Percentiles rank a stretch among this genome's conserved stretches.
These are phyloP conservation scores for Gossypium trilobum DNA, from an alignment of 441 rosid genomes.

Conservation along the genomic window DNA sequence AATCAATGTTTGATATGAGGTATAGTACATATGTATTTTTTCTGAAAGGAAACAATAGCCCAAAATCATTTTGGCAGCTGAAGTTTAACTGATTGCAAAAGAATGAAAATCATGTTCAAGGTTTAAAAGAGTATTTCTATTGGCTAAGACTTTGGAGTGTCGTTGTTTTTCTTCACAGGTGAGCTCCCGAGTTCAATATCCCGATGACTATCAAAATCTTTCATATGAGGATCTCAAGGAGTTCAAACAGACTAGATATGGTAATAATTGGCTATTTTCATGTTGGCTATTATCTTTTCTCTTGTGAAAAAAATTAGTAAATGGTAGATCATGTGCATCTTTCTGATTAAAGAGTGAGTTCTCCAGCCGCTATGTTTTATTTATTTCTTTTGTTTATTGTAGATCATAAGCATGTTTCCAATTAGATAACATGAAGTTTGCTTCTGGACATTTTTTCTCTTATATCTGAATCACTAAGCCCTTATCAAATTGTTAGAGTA, in stretches of 20 bases:
- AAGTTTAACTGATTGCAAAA: constrained; percentile 4
- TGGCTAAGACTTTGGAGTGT: constrained; percentile 18
- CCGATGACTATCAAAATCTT: constrained; percentile 78
- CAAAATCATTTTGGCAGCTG: not conserved
- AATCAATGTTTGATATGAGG: not conserved
- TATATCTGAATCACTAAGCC: not conserved
- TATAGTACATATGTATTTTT: not conserved
- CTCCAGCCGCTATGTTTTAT: not conserved
- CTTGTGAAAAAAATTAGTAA: not conserved
- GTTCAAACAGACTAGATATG: constrained; percentile 95
- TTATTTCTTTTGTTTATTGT: not conserved
- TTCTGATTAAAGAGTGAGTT: not conserved
- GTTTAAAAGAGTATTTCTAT: not conserved
- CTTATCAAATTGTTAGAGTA: not conserved
- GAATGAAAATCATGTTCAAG: constrained; percentile 9
- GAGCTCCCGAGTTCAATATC: constrained; percentile 88
- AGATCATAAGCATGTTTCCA: not conserved
- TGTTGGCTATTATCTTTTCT: not conserved
- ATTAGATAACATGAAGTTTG: not conserved
- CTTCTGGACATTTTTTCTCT: not conserved
- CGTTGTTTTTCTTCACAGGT: constrained; percentile 48
- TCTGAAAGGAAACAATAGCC: not conserved
- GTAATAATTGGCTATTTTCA: constrained; percentile 35
- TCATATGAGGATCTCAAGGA: constrained; percentile 94
- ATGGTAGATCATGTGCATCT: not conserved